Base-by-base conservation (phyloP, 495 filamentous ascomycete species). In the Aspergillus hancockii region DNA sequence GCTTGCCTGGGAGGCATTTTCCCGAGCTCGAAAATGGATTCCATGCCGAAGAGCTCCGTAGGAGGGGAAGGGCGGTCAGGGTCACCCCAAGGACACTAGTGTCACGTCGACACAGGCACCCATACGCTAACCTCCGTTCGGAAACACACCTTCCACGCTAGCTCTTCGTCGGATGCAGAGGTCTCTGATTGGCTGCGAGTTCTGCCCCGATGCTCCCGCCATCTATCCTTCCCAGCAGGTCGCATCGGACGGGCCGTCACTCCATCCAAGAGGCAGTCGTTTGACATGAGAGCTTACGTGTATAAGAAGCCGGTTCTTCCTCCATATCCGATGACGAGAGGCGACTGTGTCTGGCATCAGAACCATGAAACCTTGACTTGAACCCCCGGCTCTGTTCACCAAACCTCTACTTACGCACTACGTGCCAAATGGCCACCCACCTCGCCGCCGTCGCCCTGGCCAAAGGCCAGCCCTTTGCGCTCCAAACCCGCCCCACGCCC, bases 381-480 rank as follows among this genome's bases (percentile, higher is more conserved):
- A 58, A 47, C 30, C 1, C 40, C 13, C 45, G 16, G 21, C 8
- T 34, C 45, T 34, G 49, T 38, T 21, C 38, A 54, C 51, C 10
- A 38, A 1, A 22, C 12, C 34, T 52, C 12, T 32, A 31, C n/a
- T 43, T 25, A 52, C 22, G 28, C 36, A 56, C 52, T 25, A 58
- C 25, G 25, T 28, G n/a, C 25, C 25, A 7, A 28, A 79, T 79
- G 73, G 43, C 67, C 55, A 73, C 70, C 19, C 78, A 81, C 55
- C 69, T 74, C 51, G 78, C 78, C 61, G 76, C 76, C 43, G 53
- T 79, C n/a, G 63, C 60, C 46, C 58, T 41, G 13, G 66, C 57
- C 5, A 74, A 72, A 67, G 74, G 69, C 8, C 4, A 62, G 8
- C 71, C 71, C 16, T 71, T 79, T n/a, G 46, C 64, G 55, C 14